Evolutionary conservation across 2,329 filamentous ascomycete genomes (phyloP).

Genomic region (Colletotrichum caudatum): DNA sequence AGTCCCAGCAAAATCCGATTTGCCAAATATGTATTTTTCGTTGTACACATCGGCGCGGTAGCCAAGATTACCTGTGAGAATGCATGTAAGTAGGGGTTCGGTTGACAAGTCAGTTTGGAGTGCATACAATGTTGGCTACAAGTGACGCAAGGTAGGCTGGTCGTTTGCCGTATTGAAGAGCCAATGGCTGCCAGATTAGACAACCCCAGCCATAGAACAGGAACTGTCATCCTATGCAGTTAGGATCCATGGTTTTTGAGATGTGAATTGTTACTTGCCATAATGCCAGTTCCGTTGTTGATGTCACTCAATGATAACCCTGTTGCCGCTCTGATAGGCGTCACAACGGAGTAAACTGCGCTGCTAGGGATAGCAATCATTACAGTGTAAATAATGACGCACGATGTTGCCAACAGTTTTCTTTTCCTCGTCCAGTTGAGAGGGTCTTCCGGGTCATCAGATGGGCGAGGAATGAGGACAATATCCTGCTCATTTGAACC

Average conservation of each 20-base stretch:
- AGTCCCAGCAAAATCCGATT: conserved; percentile 59
- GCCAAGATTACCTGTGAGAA: conserved; percentile 44
- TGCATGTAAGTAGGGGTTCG: background rate
- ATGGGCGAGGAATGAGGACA: conserved; percentile 45
- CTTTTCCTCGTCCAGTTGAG: conserved; percentile 45
- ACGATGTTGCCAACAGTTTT: conserved; percentile 43
- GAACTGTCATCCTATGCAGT: conserved; percentile 43
- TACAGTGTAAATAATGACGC: conserved; percentile 45
- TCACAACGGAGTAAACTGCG: conserved; percentile 55
- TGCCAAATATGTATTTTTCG: conserved; percentile 52
- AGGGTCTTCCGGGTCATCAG: conserved; percentile 46
- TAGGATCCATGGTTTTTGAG: background rate
- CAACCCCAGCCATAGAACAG: conserved; percentile 59
- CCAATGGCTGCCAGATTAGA: conserved; percentile 62
- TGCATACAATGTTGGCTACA: conserved; percentile 47
- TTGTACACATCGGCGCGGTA: conserved; percentile 47
- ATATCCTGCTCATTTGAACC: conserved; percentile 40
- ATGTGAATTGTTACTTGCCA: conserved; percentile 42
- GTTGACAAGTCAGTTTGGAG: background rate
- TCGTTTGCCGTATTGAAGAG: conserved; percentile 59
- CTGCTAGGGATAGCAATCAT: conserved; percentile 53
- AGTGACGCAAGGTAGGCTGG: conserved; percentile 55
- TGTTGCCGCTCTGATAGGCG: conserved; percentile 50
- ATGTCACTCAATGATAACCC: conserved; percentile 51
- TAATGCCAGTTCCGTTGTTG: conserved; percentile 56